Base-by-base conservation (phyloP, 768 basidiomycete species). In the Tricholoma furcatifolium region DNA sequence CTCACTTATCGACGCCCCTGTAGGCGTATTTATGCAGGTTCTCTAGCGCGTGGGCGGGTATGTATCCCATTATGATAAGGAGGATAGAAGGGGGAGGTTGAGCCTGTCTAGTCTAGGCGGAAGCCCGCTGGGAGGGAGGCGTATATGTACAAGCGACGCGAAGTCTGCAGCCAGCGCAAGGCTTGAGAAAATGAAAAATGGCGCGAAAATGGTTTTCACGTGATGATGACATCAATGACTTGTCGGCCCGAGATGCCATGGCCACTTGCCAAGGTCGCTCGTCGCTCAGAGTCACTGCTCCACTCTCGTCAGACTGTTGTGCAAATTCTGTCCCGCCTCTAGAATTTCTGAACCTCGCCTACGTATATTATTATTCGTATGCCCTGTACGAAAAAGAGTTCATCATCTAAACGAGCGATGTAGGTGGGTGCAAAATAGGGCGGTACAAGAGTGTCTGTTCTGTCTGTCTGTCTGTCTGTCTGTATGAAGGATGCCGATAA, bases 21-120 rank as follows among this genome's bases (percentile, higher is more conserved):
- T 93, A 93, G 50, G 83, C 72, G 66, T 94, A 93, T 57, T 82
- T 82, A 62, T 82, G 82, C 39, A 94, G 75, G 48, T 90, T 89
- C 58, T 81, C 78, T 20, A 93, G 79, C n/a, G 87, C 84, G 14
- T 77, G 66, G 45, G 73, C 72, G 3, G 87, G 80, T 43, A 93
- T 77, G 66, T 87, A 87, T 45, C 78, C 73, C 87, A 88, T 59
- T 42, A 34, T 53, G 27, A n/a, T n/a, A n/a, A 50, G 31, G 17
- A 21, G 32, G 9, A 9, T 40, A 42, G 62, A 36, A 50, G 31
- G 39, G 15, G 20, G 32, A 15, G 31, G n/a, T 2, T 27, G 43
- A 51, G 40, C 45, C 51, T 21, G 51, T 30, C 31, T 14, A 46
- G 44, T 39, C 44, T 39, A 59, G 27, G 30, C 40, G 34, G 17